A percentile compares a stretch with the other conserved stretches of the same genome.
Evolutionary conservation across 805 yeast genomes (phyloP).

Genomic region (Peterozyma xylosa): DNA sequence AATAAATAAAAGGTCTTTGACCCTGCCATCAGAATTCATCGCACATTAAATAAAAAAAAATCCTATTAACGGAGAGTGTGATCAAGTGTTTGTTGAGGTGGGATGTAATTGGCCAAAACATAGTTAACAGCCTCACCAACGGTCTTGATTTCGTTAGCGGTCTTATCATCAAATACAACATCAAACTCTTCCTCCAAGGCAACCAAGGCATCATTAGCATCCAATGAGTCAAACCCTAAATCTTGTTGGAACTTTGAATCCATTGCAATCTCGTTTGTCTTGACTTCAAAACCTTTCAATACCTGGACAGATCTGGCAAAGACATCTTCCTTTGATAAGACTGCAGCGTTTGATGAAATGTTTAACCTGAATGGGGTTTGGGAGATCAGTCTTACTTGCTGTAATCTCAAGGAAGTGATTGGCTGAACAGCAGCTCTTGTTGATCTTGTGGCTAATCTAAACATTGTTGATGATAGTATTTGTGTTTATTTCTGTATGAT

Average conservation of each 20-base stretch:
- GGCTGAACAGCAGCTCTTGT: background rate
- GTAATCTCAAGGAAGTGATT: background rate
- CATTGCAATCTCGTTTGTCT: constrained; percentile 15
- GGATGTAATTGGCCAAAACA: constrained; percentile 29
- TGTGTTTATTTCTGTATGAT: too few relatives aligned
- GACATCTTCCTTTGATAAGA: constrained; percentile 71
- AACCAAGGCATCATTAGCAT: constrained; percentile 91
- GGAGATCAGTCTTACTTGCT: constrained; percentile 10
- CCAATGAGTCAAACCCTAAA: constrained; percentile 87
- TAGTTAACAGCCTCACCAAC: constrained; percentile 55
- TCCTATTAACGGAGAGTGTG: constrained; percentile 25
- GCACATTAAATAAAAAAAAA: too few relatives aligned
- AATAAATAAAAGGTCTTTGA: too few relatives aligned
- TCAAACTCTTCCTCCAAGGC: constrained; percentile 86
- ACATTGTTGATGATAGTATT: background rate
- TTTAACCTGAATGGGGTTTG: constrained; percentile 10
- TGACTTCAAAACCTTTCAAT: constrained; percentile 45
- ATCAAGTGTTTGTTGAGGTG: constrained; percentile 25
- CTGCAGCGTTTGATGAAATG: constrained; percentile 37
- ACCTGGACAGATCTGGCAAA: constrained; percentile 78
- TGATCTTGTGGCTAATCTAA: constrained; percentile 6
- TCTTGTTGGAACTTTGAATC: constrained; percentile 55
- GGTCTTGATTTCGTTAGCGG: constrained; percentile 53
- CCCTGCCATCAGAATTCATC: too few relatives aligned
- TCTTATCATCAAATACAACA: constrained; percentile 19